Base-by-base conservation (phyloP, 257 asterid genomes). In the Petrea volubilis region DNA sequence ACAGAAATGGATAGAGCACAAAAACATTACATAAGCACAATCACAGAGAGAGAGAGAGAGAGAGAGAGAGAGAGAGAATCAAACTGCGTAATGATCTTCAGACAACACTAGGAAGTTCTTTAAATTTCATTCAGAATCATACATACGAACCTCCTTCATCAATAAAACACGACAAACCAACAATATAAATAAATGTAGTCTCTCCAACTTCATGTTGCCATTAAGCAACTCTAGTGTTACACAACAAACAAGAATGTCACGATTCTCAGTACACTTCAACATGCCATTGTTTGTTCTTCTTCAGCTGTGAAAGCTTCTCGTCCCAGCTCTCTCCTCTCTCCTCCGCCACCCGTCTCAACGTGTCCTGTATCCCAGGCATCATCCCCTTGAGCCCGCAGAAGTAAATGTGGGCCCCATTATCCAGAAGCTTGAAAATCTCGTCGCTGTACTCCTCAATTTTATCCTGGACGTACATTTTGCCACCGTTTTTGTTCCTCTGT, bases 301-400 rank as follows among this genome's bases (percentile, higher is more conserved):
- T 94, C 72, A 94, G 87, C 53, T 81, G 86, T 5, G 95, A 79
- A 4, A 89, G 95, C 90, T 88, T 91, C 85, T 81, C 78, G 7
- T 89, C 98, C 98, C 99, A 94, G 70, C 84, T 91, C 77, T 94
- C 98, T 59, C 97, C 99, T 52, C 96, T 82, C 80, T 74, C 69
- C 77, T 82, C 96, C 2, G 99, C 97, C 29, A 89, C 98, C 83
- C 82, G 87, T 85, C 83, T 94, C 78, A 94, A 73, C 6, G 99
- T 94, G 10, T 87, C 99, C 59, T 94, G 99, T 71, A 94, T 94
- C 64, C 99, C 99, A 0, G 95, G 96, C 98, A 94, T 94, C 99
- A 94, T 94, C 58, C 99, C 99, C 71, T 90, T 91, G 29, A 94
- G 91, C 82, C 97, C 99, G 29, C 98, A 94, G 83, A 94, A 94